These are phyloP conservation scores for Rhododendron ferrugineum DNA, from an alignment of 148 eudicot species.

Conservation along the genomic window DNA sequence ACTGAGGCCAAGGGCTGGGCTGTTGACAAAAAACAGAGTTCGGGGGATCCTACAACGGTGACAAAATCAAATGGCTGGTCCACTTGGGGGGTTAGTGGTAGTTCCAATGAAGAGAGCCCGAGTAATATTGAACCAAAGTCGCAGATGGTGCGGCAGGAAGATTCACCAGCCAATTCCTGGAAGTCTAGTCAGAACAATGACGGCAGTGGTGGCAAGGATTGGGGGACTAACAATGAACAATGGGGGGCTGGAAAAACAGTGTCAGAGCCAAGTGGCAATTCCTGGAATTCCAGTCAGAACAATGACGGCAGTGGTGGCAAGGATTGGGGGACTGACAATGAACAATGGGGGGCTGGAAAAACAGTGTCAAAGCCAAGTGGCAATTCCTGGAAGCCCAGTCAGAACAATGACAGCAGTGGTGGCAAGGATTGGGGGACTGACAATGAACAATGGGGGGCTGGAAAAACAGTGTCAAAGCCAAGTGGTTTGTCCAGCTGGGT, in stretches of 20 bases:
- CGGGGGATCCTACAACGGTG: not conserved
- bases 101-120: slow-evolving; percentile 1
- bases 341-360: not conserved
- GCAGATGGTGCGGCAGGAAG: not conserved
- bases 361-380: too few relatives aligned
- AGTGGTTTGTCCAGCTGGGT: slow-evolving; percentile 11
- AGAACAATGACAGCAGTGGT: not conserved
- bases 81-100: not conserved
- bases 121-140: not conserved
- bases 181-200: slow-evolving; percentile 4
- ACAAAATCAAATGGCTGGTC: not conserved
- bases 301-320: not conserved
- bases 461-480: not conserved
- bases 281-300: slow-evolving; percentile 6
- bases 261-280: not conserved
- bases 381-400: slow-evolving; percentile 2
- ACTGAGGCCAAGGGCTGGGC: not conserved
- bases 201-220: not conserved
- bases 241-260: not conserved
- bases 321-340: not conserved
- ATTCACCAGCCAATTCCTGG: not conserved
- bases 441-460: not conserved
- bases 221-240: not conserved
- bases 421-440: not conserved
- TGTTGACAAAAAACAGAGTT: not conserved